Percentiles rank a stretch among this genome's conserved stretches.
phyloP scores from a whole-genome alignment of 768 basidiomycete genomes.

The Hygrophoropsis aurantiaca region DNA sequence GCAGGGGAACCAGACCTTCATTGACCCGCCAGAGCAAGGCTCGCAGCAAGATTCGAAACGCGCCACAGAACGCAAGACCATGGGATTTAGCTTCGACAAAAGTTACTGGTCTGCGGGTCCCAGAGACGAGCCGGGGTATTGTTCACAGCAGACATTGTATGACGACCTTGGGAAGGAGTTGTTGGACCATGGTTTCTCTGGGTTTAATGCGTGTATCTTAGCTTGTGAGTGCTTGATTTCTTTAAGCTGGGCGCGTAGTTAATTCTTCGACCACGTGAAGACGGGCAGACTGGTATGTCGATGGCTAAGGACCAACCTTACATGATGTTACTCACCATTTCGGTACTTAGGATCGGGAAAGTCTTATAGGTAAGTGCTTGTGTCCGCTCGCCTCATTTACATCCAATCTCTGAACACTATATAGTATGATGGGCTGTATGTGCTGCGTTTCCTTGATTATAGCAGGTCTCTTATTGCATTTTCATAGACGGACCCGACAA shows the following conservation, averaged over 20 bases:
- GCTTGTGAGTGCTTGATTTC: constrained; percentile 74
- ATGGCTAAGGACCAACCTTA: constrained; percentile 2
- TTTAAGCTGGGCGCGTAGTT: neutral
- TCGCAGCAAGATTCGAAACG: constrained; percentile 70
- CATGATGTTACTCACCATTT: constrained; percentile 6
- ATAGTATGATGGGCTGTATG: constrained; percentile 95
- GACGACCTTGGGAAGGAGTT: constrained; percentile 93
- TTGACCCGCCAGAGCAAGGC: constrained; percentile 85
- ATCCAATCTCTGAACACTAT: neutral
- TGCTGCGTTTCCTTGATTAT: constrained; percentile 19
- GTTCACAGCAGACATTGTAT: constrained; percentile 92
- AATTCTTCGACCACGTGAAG: constrained; percentile 23
- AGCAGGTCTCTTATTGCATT: neutral
- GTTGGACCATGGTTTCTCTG: constrained; percentile 91
- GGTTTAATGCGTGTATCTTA: constrained; percentile 98
- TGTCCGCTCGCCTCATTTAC: neutral
- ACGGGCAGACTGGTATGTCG: constrained; percentile 83
- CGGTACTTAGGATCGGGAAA: constrained; percentile 73
- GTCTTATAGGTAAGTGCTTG: constrained; percentile 74
- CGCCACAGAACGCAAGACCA: constrained; percentile 86
- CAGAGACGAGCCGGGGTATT: constrained; percentile 86
- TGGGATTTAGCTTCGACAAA: constrained; percentile 95
- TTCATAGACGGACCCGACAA: constrained; percentile 88
- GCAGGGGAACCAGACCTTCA: constrained; percentile 89
- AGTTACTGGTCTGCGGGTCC: constrained; percentile 96